Base-by-base conservation (phyloP, 768 basidiomycete genomes). In the Agrocybe praecox region DNA sequence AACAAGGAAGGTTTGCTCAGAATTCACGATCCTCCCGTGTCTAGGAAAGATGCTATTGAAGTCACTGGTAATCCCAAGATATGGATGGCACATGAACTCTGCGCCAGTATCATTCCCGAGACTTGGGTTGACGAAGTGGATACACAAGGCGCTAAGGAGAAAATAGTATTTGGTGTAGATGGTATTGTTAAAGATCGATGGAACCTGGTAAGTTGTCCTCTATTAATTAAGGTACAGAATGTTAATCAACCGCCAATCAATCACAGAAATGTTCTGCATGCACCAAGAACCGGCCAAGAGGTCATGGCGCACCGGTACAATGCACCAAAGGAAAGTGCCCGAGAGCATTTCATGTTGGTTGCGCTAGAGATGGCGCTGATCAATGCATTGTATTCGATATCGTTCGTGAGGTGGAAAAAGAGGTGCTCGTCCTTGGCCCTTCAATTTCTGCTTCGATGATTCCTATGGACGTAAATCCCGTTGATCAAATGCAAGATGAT, bases 321-420 rank as follows among this genome's bases (percentile, higher is more conserved):
- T 98, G 96, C 68, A 92, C 92, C 15, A 93, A 92, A 71, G 95
- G 94, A 45, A 96, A 95, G 74, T 98, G 96, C 64, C 80, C 91
- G 11, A 92, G 90, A 67, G 92, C 96, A 0, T 97, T 94, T 74
- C 96, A 98, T 66, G 89, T 97, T 24, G 89, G 87, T 2, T 99
- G 97, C 69, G 96, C 97, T 0, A 75, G 80, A 42, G 80, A 84
- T 18, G 84, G 85, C 1, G 72, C 70, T 11, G 73, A 74, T 2
- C 68, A 74, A 4, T 83, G 81, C 10, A 80, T 92, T 43, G 74
- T 84, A 21, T 93, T 87, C 64, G 72, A 70, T 1, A 77, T 90
- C 32, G 46, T 87, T n/a, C 75, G 80, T 48, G 88, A 90, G 63
- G 82, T 92, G 0, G 88, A 92, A 72, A 92, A 92, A 73, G 89